Conservation (phyloP, 2,329 filamentous ascomycete genomes). For the Nothophoma quercina region DNA sequence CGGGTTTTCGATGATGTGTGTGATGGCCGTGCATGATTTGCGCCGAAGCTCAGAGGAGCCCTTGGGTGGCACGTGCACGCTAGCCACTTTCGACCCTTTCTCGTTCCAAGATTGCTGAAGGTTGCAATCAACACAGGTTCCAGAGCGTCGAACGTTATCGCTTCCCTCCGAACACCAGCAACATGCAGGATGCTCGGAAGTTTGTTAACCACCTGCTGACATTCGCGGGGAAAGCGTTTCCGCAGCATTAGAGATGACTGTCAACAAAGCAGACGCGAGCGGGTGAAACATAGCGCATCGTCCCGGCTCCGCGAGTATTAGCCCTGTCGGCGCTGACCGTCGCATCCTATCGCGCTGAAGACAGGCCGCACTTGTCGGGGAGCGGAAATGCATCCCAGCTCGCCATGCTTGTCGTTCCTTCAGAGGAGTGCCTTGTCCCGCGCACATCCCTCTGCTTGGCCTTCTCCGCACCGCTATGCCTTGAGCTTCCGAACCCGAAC, state of each 20-base stretch:
- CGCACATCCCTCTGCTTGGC: slow-evolving; percentile 16
- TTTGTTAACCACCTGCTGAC: slow-evolving; percentile 6
- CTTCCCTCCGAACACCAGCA: background rate
- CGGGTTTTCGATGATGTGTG: slow-evolving; percentile 19
- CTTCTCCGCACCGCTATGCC: slow-evolving; percentile 31
- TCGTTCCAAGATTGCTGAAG: slow-evolving; percentile 15
- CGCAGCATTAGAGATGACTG: slow-evolving; percentile 5
- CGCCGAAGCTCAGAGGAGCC: slow-evolving; percentile 11
- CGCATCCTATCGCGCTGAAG: slow-evolving; percentile 19
- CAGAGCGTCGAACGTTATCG: background rate
- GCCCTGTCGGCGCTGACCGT: slow-evolving; percentile 23
- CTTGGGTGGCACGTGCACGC: slow-evolving; percentile 21
- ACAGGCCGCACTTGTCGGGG: slow-evolving; percentile 25
- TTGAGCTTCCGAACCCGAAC: slow-evolving; percentile 18
- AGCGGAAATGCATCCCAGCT: slow-evolving; percentile 29
- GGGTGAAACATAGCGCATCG: slow-evolving; percentile 46
- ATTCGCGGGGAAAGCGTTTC: slow-evolving; percentile 19
- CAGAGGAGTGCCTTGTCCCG: slow-evolving; percentile 24
- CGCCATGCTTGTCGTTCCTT: slow-evolving; percentile 31
- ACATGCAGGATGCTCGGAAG: slow-evolving; percentile 5
- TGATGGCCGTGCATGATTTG: slow-evolving; percentile 37
- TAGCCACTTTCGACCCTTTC: slow-evolving; percentile 8
- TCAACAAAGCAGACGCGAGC: slow-evolving; percentile 27
- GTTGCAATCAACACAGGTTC: background rate
- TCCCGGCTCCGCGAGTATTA: slow-evolving; percentile 43